A percentile compares a stretch with the other conserved stretches of the same genome.
Conservation (phyloP, 306 rosid species). For the Ziziphus jujuba region DNA sequence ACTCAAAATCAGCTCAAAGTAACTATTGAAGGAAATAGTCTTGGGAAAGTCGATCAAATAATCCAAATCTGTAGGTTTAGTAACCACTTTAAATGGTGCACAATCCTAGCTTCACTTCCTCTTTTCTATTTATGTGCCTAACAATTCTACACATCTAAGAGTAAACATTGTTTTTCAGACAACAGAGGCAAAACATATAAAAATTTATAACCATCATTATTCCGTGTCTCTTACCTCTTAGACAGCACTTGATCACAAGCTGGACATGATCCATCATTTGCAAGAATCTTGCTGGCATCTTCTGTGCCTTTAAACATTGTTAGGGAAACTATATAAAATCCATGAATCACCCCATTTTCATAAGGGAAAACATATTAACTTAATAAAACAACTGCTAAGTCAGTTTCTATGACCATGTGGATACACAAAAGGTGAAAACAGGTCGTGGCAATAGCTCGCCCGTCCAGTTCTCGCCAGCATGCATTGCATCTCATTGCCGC, state of each 20-base stretch:
- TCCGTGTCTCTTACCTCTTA: slow-evolving; percentile 60
- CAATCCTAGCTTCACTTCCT: slow-evolving; percentile 5
- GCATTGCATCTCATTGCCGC: slow-evolving; percentile 98
- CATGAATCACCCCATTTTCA: background rate
- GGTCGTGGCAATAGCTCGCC: slow-evolving; percentile 87
- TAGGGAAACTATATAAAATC: slow-evolving; percentile 40
- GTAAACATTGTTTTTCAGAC: background rate
- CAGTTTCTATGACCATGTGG: slow-evolving; percentile 30
- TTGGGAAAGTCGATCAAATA: slow-evolving; percentile 7
- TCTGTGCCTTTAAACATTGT: slow-evolving; percentile 73
- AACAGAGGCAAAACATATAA: slow-evolving; percentile 1
- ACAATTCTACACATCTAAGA: background rate
- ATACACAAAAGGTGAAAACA: slow-evolving; percentile 96
- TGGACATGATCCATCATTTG: slow-evolving; percentile 93
- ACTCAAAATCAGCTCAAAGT: background rate
- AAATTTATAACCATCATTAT: slow-evolving; percentile 9
- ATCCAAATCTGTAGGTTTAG: slow-evolving; percentile 1
- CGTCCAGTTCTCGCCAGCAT: slow-evolving; percentile 97
- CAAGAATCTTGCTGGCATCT: slow-evolving; percentile 89
- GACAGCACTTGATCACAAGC: slow-evolving; percentile 97
- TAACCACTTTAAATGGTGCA: background rate
- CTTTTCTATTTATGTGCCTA: slow-evolving; percentile 5
- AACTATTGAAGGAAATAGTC: background rate
- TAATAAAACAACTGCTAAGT: slow-evolving; percentile 1
- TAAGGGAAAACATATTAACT: background rate